A percentile compares a stretch with the other conserved stretches of the same genome.
Evolutionary conservation across 2,329 filamentous ascomycete genomes (phyloP).

Genomic region (Penicillium polonicum): DNA sequence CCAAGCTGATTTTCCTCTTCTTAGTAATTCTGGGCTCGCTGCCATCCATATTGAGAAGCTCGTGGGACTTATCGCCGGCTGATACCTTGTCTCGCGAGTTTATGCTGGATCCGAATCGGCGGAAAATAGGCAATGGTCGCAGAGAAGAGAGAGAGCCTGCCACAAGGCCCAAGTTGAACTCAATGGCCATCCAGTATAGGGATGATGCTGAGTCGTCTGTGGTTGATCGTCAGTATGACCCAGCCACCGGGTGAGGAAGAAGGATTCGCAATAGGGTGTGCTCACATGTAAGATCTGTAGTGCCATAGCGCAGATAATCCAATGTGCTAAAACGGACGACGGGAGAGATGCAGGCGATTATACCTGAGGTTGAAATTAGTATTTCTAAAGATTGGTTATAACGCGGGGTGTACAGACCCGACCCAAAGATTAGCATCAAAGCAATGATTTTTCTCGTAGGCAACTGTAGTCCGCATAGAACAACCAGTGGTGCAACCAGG

Average conservation of each 20-base stretch:
- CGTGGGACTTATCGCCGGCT: neutral
- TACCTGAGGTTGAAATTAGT: conserved; percentile 2
- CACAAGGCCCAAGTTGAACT: conserved; percentile 23
- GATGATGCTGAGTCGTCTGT: conserved; percentile 16
- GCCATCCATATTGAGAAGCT: neutral
- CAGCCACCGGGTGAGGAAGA: neutral
- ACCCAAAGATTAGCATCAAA: conserved; percentile 12
- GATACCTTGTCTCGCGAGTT: neutral
- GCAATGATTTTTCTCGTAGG: conserved; percentile 7
- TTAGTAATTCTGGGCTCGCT: neutral
- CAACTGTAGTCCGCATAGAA: conserved; percentile 6
- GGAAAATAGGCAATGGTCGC: conserved; percentile 6
- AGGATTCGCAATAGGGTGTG: neutral
- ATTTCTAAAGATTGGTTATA: neutral
- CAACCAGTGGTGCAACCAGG: conserved; percentile 1
- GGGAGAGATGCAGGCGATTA: conserved; percentile 20
- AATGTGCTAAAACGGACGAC: conserved; percentile 21
- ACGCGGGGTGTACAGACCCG: neutral
- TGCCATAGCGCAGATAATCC: conserved; percentile 14
- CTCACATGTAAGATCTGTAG: conserved; percentile 21
- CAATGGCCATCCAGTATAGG: conserved; percentile 24
- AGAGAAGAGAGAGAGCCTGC: conserved; percentile 21
- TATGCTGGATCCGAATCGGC: conserved; percentile 8
- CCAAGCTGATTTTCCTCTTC: neutral
- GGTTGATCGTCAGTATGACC: neutral